Evolutionary conservation across 192 early-diverging fungal species (phyloP), one percentile per base, ranked within the genome.

Genomic region (Backusella tuberculispora): DNA sequence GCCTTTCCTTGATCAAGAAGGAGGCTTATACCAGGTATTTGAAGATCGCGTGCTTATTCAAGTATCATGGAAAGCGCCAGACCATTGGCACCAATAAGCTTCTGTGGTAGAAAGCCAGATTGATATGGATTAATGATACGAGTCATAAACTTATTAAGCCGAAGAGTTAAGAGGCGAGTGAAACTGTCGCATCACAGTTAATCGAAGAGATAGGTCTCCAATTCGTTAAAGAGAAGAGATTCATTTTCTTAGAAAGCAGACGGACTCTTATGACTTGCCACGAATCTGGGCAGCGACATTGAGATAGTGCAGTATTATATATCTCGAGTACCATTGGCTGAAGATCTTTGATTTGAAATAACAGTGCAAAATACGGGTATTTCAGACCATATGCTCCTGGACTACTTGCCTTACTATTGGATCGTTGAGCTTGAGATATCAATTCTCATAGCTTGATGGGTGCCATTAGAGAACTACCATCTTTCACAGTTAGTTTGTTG

Each of bases 81-180:
- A 40, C 63, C 60, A 21, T 76, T 71, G 42, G 65, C 65, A 13
- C 60, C 56, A 40, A 72, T 77, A 17, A 65, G 38, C 13, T 71
- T 29, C 9, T 46, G 47, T 10, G 7, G 21, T 1, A 72, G 8
- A 15, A 77, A 77, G 26, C 65, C 71, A 15, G 76, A 72, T 37
- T 77, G 76, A 63, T n/a, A 63, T 6, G 65, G 64, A 9, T 34
- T 60, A 26, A 82, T 74, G 14, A 82, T 48, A 14, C 6, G 4
- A 7, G 12, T 12, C 38, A 41, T 41, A 0, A 42, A 17, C 41
- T 5, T 15, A 0, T 6, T 1, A 12, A 56, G 6, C 1, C 40
- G 1, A 0, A 15, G 9, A 19, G 29, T 26, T 72, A 38, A 3
- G 13, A n/a, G 0, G 46, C 46, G 0, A 9, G 73, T 66, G 34